phyloP scores from a whole-genome alignment of 768 basidiomycete species.

The Tylopilus vinaceipallidus region DNA sequence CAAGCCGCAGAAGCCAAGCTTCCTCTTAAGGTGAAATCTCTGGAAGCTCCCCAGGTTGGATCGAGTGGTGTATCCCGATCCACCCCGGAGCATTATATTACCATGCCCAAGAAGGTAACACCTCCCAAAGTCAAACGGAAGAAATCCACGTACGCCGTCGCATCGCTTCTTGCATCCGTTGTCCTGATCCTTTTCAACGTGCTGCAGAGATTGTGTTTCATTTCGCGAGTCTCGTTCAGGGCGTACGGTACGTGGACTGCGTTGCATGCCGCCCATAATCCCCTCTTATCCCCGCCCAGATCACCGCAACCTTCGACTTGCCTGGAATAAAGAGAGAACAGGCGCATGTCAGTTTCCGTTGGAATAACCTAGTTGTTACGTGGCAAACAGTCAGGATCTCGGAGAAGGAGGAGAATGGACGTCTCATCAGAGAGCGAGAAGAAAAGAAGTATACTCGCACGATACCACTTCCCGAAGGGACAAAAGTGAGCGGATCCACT shows the following conservation, averaged over 20 bases:
- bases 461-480: constrained; percentile 71
- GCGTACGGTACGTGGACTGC: constrained; percentile 39
- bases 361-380: constrained; percentile 57
- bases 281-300: constrained; percentile 35
- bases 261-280: constrained; percentile 11
- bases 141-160: constrained; percentile 60
- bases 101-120: constrained; percentile 25
- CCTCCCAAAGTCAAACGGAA: constrained; percentile 52
- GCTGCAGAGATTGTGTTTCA: constrained; percentile 48
- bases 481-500: constrained; percentile 47
- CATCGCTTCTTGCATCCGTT: constrained; percentile 4
- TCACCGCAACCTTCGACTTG: constrained; percentile 70
- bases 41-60: constrained; percentile 39
- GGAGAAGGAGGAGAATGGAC: constrained; percentile 61
- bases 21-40: constrained; percentile 67
- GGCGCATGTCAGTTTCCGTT: constrained; percentile 72
- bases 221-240: constrained; percentile 73
- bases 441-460: constrained; percentile 65
- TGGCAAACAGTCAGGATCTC: constrained; percentile 61
- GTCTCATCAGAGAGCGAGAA: constrained; percentile 59
- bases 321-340: constrained; percentile 69
- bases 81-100: constrained; percentile 23
- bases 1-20: constrained; percentile 64
- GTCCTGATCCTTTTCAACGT: constrained; percentile 17
- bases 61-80: constrained; percentile 23